Conservation (phyloP, 1,139 yeast genomes). For the Hyphopichia fennica region DNA sequence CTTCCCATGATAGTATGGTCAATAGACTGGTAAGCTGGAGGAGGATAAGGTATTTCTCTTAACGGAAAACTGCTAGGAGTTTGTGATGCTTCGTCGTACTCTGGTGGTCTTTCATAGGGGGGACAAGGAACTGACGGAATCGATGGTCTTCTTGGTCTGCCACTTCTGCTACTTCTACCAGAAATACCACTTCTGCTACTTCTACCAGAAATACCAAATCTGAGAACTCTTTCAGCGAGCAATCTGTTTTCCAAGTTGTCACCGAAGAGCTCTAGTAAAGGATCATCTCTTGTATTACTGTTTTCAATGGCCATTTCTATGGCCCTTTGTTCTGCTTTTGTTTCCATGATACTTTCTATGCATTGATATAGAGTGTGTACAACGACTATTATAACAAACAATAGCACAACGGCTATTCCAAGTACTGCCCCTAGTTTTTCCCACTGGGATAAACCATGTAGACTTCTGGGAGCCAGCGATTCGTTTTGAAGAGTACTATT, state of each 20-base stretch:
- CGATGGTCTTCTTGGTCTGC: neutral
- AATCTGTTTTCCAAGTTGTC: neutral
- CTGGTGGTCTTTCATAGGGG: conserved; percentile 1
- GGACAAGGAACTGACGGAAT: neutral
- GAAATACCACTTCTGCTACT: no score
- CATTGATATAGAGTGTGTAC: no score
- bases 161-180: neutral
- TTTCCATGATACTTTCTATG: no score
- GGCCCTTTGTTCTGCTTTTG: no score
- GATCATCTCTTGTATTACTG: neutral
- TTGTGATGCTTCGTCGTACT: neutral
- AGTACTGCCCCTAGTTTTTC: no score
- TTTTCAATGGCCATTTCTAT: neutral
- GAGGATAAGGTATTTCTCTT: neutral
- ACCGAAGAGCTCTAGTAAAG: neutral
- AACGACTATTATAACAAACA: no score
- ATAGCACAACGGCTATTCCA: no score
- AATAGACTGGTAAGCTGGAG: neutral
- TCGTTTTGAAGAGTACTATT: no score
- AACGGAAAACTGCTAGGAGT: neutral
- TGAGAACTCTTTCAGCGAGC: neutral
- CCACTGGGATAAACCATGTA: no score
- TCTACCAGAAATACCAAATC: neutral
- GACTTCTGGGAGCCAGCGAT: no score
- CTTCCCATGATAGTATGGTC: neutral